Percentiles rank a stretch among this genome's conserved stretches.
Conservation (phyloP, 2,329 filamentous ascomycete genomes). For the Anthostomella pinea region DNA sequence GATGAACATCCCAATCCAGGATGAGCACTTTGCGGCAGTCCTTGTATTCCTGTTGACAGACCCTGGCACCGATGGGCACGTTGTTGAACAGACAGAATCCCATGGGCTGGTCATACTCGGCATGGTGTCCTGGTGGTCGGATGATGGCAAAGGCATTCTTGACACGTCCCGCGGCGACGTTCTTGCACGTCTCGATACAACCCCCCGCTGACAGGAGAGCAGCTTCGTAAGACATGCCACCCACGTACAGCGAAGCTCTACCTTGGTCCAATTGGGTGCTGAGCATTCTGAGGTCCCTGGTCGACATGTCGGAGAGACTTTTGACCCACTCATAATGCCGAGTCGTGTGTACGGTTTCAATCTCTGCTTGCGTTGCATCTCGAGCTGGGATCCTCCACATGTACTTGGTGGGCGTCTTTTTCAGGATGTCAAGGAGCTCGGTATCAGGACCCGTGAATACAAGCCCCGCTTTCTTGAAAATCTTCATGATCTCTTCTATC, state of each 20-base stretch:
- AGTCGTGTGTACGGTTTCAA: constrained; percentile 74
- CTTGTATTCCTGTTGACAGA: constrained; percentile 79
- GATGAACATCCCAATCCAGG: constrained; percentile 83
- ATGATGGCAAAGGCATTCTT: constrained; percentile 97
- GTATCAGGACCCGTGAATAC: constrained; percentile 61
- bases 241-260: constrained; percentile 78
- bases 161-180: constrained; percentile 77
- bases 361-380: constrained; percentile 74
- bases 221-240: constrained; percentile 75
- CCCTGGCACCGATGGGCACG: constrained; percentile 85
- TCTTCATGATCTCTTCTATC: constrained; percentile 90
- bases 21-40: constrained; percentile 86
- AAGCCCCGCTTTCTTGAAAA: constrained; percentile 77
- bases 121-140: constrained; percentile 91
- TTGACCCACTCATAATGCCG: constrained; percentile 78
- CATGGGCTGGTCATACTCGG: constrained; percentile 80
- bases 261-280: constrained; percentile 61
- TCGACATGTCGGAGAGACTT: constrained; percentile 49
- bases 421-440: constrained; percentile 51
- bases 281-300: constrained; percentile 65
- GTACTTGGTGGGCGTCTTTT: constrained; percentile 54
- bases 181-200: constrained; percentile 91
- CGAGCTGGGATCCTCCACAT: constrained; percentile 78
- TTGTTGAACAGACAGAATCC: constrained; percentile 99
- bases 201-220: constrained; percentile 84